Evolutionary conservation across 1,139 yeast genomes (phyloP).

Genomic region (Suhomyces anneliseae): DNA sequence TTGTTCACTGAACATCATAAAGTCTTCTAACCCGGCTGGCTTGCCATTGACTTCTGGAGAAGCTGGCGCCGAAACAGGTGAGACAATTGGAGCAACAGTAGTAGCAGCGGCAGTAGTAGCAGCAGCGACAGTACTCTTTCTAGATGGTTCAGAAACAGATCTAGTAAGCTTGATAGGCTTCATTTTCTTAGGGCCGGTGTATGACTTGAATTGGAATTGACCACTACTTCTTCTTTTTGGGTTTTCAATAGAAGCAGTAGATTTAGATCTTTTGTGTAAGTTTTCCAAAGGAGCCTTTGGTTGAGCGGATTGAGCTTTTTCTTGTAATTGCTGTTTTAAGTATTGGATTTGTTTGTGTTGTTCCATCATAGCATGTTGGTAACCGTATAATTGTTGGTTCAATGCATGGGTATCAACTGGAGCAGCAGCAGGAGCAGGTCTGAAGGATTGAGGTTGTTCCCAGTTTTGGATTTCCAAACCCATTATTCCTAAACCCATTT

Average conservation of each 20-base stretch:
- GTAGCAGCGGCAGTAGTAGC: conserved; percentile 1
- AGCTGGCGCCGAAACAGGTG: conserved; percentile 8
- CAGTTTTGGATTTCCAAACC: conserved; percentile 18
- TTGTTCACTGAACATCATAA: conserved; percentile 30
- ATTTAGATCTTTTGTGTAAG: conserved; percentile 28
- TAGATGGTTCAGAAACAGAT: conserved; percentile 24
- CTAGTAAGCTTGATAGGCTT: conserved; percentile 22
- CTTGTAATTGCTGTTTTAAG: conserved; percentile 25
- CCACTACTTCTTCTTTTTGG: conserved; percentile 26
- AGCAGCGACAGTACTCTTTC: conserved; percentile 5
- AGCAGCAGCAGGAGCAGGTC: conserved; percentile 2
- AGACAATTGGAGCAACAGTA: conserved; percentile 6
- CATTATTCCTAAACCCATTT: conserved; percentile 28
- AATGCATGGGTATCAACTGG: conserved; percentile 9
- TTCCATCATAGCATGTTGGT: conserved; percentile 27
- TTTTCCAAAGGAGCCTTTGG: conserved; percentile 8
- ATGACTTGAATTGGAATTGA: conserved; percentile 41
- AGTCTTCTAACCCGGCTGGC: conserved; percentile 30
- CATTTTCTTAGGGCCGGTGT: conserved; percentile 35
- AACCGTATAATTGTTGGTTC: conserved; percentile 21
- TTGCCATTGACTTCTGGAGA: conserved; percentile 12
- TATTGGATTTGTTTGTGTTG: conserved; percentile 27
- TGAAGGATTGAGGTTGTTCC: conserved; percentile 10
- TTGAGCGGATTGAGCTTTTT: conserved; percentile 14
- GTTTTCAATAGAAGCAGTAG: conserved; percentile 16